These are phyloP conservation scores for Syzygium oleosum DNA, from an alignment of 345 rosid species.

Conservation along the genomic window DNA sequence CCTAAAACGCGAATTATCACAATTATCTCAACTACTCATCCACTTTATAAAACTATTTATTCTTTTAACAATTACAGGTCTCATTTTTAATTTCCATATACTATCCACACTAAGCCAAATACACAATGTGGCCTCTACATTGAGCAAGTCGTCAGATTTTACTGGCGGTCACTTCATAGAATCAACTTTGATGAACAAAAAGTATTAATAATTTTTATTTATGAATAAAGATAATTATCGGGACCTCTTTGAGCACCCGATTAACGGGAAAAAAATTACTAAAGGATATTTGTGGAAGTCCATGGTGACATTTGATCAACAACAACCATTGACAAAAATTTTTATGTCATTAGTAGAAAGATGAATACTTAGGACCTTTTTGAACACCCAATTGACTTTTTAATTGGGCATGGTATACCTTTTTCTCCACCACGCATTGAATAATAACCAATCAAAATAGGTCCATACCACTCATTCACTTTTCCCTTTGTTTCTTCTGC, in stretches of 20 bases:
- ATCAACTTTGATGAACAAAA: neutral
- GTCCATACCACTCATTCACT: neutral
- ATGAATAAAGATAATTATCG: neutral
- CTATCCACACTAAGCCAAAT: neutral
- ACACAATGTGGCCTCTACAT: neutral
- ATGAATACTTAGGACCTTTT: neutral
- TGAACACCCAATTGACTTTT: accelerated
- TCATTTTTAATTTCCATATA: neutral
- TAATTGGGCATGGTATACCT: neutral
- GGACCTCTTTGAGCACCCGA: neutral
- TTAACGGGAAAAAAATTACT: neutral
- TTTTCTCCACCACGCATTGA: neutral
- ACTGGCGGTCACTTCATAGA: neutral
- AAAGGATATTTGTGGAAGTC: neutral
- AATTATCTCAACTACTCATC: neutral
- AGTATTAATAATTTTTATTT: accelerated
- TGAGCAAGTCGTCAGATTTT: neutral
- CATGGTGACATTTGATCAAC: neutral
- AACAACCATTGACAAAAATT: neutral
- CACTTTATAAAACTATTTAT: neutral
- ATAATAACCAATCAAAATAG: neutral
- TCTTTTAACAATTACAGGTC: neutral
- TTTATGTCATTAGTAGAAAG: neutral
- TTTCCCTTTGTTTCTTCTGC: neutral
- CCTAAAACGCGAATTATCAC: neutral